Evolutionary conservation across 257 asterid genomes (phyloP).

Genomic region (Thymus quinquecostatus): DNA sequence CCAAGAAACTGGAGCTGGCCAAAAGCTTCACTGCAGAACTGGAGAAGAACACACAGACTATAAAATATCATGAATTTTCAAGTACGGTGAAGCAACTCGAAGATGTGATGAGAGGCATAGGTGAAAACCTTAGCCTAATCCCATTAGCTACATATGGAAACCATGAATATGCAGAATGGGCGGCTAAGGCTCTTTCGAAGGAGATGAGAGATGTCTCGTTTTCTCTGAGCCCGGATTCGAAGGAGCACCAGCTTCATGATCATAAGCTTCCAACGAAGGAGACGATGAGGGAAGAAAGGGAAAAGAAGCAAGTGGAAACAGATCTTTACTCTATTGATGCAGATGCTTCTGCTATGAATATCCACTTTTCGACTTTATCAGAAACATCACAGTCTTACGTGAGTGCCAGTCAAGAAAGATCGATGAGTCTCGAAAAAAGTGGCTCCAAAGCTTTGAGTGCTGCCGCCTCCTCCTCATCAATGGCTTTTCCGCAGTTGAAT

Average conservation of each 20-base stretch:
- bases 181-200: slow-evolving; percentile 60
- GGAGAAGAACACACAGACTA: slow-evolving; percentile 30
- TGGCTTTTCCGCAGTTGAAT: slow-evolving; percentile 49
- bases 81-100: slow-evolving; percentile 51
- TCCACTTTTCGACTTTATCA: slow-evolving; percentile 32
- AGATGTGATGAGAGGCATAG: slow-evolving; percentile 50
- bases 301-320: slow-evolving; percentile 49
- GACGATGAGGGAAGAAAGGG: slow-evolving; percentile 26
- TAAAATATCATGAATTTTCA: slow-evolving; percentile 37
- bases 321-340: slow-evolving; percentile 67
- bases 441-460: slow-evolving; percentile 28
- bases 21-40: slow-evolving; percentile 41
- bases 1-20: slow-evolving; percentile 47
- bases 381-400: slow-evolving; percentile 34
- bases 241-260: slow-evolving; percentile 26
- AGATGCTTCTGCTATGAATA: slow-evolving; percentile 46
- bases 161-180: slow-evolving; percentile 50
- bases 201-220: slow-evolving; percentile 58
- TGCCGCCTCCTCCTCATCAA: slow-evolving; percentile 43
- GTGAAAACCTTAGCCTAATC: slow-evolving; percentile 54
- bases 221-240: slow-evolving; percentile 29
- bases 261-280: slow-evolving; percentile 23
- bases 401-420: slow-evolving; percentile 38
- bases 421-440: slow-evolving; percentile 23
- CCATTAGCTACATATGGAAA: slow-evolving; percentile 48